Evolutionary conservation across 1,284 basidiomycete species (phyloP), one percentile per base, ranked within the genome.

Genomic region (Rhodotorula mucilaginosa): DNA sequence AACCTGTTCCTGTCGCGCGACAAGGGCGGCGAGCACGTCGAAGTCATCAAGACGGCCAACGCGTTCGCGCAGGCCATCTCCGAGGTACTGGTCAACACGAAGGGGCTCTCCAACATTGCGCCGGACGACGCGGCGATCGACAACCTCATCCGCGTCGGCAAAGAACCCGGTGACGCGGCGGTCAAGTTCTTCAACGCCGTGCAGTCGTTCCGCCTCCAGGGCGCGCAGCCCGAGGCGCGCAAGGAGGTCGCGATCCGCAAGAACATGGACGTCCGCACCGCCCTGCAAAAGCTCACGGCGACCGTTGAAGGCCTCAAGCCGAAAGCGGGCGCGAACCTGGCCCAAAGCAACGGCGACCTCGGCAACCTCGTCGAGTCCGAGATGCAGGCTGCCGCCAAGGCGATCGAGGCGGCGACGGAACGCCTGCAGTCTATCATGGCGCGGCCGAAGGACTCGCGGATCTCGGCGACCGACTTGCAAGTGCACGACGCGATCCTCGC

Each of bases 401-500:
- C 96, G 1, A 99, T 99, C 81, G 96, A 97, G 80, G 86, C 87
- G 56, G 97, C 97, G 2, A 99, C 95, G 1, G 87, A 88, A 80
- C 90, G 93, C 69, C 82, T 99, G 57, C 92, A 96, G 81, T 86
- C 90, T 74, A 89, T 99, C 78, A 94, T 97, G 86, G 85, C 89
- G 29, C 89, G 94, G 57, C 93, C 94, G 16, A 89, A 89, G 74
- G 92, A 96, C 81, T 85, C 85, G 51, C 88, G 91, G 66, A 94
- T 90, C 86, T 92, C 88, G 72, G 91, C 92, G 18, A 87, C 97
- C 72, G 96, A 99, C 80, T 82, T 98, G 23, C 92, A 97, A 81
- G 96, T 99, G 63, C 97, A 99, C 85, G 97, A 99, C 81, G 92
- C 96, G 39, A 99, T 99, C 78, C 87, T 99, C 57, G 86, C 90